Conservation (phyloP, 805 yeast species). For the Pichia thaimueangensis region DNA sequence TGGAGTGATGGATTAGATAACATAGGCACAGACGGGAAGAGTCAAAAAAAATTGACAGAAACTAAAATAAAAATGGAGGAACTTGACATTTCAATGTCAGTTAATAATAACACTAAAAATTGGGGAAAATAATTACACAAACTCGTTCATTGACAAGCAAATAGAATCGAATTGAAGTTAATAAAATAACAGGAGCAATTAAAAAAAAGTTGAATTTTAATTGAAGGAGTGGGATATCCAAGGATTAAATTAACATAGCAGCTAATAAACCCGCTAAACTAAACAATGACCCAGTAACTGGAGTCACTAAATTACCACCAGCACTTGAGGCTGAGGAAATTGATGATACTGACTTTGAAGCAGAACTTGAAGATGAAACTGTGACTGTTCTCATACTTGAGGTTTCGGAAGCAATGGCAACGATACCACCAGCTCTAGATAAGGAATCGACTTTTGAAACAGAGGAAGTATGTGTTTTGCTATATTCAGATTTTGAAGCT, state of each 20-base stretch:
- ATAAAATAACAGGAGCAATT: no score
- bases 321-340: conserved; percentile 14
- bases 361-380: conserved; percentile 27
- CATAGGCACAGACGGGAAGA: no score
- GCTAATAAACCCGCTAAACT: conserved; percentile 33
- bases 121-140: no score
- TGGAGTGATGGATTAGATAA: no score
- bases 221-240: no score
- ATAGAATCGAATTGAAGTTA: no score
- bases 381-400: conserved; percentile 8
- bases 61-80: no score
- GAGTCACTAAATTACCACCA: conserved; percentile 26
- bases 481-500: conserved; percentile 4
- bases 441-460: conserved; percentile 15
- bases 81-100: no score
- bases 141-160: no score
- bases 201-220: no score
- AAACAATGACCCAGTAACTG: conserved; percentile 27
- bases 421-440: conserved; percentile 33
- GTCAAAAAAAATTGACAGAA: no score
- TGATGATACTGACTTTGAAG: conserved; percentile 17
- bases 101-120: no score
- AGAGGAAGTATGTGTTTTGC: conserved; percentile 12
- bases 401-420: conserved; percentile 36
- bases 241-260: conserved; percentile 33